Base-by-base conservation (phyloP, 2,329 filamentous ascomycete species). In the Metarhizium robertsii region DNA sequence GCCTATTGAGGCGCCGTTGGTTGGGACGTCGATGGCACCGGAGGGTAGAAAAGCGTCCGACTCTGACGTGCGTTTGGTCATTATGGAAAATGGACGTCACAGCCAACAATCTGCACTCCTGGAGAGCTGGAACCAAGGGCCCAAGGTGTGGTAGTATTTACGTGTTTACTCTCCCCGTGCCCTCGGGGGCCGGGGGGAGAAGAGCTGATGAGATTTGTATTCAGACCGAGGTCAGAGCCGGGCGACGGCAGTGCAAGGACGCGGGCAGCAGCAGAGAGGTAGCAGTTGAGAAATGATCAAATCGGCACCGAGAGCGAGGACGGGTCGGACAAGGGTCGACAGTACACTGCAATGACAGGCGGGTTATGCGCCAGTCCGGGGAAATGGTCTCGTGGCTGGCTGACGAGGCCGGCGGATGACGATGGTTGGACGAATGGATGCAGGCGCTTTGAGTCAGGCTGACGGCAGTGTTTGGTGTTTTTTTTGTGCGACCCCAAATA, bases 21-120 rank as follows among this genome's bases (percentile, higher is more conserved):
- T 40, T 3, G 54, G 32, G 47, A 42, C 29, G n/a, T 74, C 71
- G 57, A 66, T 61, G 53, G 66, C 67, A 59, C 70, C 70, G 50
- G 68, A 69, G 11, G 74, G 71, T 61, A 74, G 64, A 63, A 75
- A 75, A 32, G 73, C 71, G 59, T 77, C 72, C 57, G 71, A 66
- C 40, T 77, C 72, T 56, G 71, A 66, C 38, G 70, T 68, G 38
- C 74, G 57, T 59, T 69, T 75, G 58, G 69, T 67, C 73, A 76
- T 76, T 45, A 20, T 38, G n/a, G 25, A 16, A 18, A 20, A 51
- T 6, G 2, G 20, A 30, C 25, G 50, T 36, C 16, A 18, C 11
- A 18, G 10, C 13, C 14, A 11, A 34, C 7, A 40, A 6, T 29
- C 11, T 20, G n/a, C 10, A 29, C 34, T 53, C 36, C n/a, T 45